These are phyloP conservation scores for Petunia hybrid DNA, from an alignment of 305 asterid species.

Conservation along the genomic window DNA sequence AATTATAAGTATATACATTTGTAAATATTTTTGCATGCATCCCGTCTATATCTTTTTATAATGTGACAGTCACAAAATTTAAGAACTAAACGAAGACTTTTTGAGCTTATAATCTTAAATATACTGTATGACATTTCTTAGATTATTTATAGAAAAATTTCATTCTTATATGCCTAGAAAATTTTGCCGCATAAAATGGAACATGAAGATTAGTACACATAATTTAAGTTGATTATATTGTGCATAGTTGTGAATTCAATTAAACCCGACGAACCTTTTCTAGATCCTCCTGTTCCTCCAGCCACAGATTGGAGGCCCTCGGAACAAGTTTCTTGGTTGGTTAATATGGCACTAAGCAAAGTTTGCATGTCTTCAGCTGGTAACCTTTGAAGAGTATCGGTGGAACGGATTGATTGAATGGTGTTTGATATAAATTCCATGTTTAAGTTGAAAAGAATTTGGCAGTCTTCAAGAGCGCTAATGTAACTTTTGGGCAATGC, in stretches of 20 bases:
- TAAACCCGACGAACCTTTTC: too few species aligned
- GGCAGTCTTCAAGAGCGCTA: conserved; percentile 41
- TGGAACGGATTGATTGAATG: neutral
- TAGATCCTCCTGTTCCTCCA: neutral
- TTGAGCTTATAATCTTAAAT: too few species aligned
- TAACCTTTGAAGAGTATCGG: conserved; percentile 3
- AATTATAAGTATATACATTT: too few species aligned
- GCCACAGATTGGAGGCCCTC: conserved; percentile 38
- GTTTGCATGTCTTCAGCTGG: conserved; percentile 4
- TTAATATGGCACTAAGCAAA: conserved; percentile 44
- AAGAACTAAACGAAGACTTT: too few species aligned
- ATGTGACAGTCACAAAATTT: too few species aligned
- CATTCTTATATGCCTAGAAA: too few species aligned
- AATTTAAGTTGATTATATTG: too few species aligned
- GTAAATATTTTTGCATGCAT: too few species aligned
- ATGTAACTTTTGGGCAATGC: neutral
- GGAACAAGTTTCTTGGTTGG: conserved; percentile 42
- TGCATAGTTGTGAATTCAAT: too few species aligned
- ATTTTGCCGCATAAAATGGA: conserved; percentile 29
- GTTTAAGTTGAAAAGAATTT: conserved; percentile 25
- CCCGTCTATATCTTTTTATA: too few species aligned
- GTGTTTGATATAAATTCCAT: conserved; percentile 35
- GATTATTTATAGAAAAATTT: too few species aligned
- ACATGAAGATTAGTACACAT: conserved; percentile 34
- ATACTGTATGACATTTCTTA: too few species aligned